Conservation (phyloP, 768 basidiomycete species). For the Suillus variegatus region DNA sequence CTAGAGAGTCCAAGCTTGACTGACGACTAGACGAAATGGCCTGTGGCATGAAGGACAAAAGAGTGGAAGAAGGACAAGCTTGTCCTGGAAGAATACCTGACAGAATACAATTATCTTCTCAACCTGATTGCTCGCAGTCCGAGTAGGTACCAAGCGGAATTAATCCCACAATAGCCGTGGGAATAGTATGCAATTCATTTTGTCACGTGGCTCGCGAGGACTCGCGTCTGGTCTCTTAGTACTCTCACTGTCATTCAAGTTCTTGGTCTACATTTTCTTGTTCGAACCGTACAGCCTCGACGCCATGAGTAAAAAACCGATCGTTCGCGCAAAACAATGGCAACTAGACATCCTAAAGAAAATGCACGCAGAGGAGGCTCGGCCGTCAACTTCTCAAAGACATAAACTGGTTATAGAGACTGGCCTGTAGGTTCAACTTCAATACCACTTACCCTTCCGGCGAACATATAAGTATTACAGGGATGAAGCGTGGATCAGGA, state of each 20-base stretch:
- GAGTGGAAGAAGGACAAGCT: slow-evolving; percentile 5
- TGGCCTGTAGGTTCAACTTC: slow-evolving; percentile 29
- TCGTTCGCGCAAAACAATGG: slow-evolving; percentile 27
- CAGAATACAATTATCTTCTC: not conserved
- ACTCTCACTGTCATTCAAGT: not conserved
- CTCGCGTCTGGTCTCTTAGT: not conserved
- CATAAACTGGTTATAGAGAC: slow-evolving; percentile 25
- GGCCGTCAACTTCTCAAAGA: slow-evolving; percentile 25
- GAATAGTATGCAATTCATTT: not conserved
- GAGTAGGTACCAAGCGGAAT: too few species aligned
- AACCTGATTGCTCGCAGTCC: not conserved
- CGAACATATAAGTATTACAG: slow-evolving; percentile 13
- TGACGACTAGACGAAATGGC: slow-evolving; percentile 10
- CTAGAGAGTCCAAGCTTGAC: slow-evolving; percentile 16
- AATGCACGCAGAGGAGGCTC: slow-evolving; percentile 22
- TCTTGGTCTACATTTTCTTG: slow-evolving; percentile 1
- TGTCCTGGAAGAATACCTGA: slow-evolving; percentile 3
- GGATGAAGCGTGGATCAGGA: slow-evolving; percentile 30
- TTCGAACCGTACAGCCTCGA: not conserved
- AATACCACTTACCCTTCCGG: slow-evolving; percentile 8
- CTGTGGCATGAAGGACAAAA: slow-evolving; percentile 13
- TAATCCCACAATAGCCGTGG: not conserved
- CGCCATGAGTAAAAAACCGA: slow-evolving; percentile 13
- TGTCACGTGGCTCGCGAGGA: not conserved
- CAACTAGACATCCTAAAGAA: slow-evolving; percentile 30